phyloP scores from a whole-genome alignment of 371 early-diverging fungal species.

The Dichotomocladium elegans region DNA sequence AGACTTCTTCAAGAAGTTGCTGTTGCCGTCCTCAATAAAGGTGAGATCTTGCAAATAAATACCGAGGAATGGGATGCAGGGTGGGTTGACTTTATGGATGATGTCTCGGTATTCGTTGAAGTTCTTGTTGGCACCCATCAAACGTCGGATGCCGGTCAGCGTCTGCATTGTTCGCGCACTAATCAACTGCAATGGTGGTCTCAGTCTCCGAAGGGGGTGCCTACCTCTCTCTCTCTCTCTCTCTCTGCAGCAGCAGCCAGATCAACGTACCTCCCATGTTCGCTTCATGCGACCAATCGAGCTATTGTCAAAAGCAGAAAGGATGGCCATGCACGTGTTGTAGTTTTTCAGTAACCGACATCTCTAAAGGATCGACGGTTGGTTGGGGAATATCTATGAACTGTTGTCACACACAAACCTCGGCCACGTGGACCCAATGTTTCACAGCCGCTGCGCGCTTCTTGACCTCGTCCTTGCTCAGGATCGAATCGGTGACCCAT shows the following conservation, averaged over 20 bases:
- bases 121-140: constrained; percentile 82
- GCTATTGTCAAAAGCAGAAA: constrained; percentile 85
- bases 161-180: constrained; percentile 30
- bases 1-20: constrained; percentile 63
- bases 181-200: constrained; percentile 28
- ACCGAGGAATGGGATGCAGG: constrained; percentile 91
- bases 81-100: constrained; percentile 83
- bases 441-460: constrained; percentile 72
- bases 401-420: constrained; percentile 41
- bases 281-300: constrained; percentile 85
- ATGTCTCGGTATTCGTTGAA: constrained; percentile 83
- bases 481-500: constrained; percentile 85
- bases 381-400: not conserved
- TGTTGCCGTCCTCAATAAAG: constrained; percentile 91
- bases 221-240: not conserved
- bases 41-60: constrained; percentile 87
- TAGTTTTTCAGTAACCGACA: constrained; percentile 84
- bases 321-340: constrained; percentile 86
- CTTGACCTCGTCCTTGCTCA: constrained; percentile 76
- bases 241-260: not conserved
- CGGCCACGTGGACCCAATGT: constrained; percentile 83
- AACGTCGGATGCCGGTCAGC: constrained; percentile 43
- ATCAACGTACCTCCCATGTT: constrained; percentile 65
- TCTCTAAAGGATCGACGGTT: constrained; percentile 22
- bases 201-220: not conserved